Evolutionary conservation across 305 asterid genomes (phyloP).

Genomic region (Ajuga reptans): DNA sequence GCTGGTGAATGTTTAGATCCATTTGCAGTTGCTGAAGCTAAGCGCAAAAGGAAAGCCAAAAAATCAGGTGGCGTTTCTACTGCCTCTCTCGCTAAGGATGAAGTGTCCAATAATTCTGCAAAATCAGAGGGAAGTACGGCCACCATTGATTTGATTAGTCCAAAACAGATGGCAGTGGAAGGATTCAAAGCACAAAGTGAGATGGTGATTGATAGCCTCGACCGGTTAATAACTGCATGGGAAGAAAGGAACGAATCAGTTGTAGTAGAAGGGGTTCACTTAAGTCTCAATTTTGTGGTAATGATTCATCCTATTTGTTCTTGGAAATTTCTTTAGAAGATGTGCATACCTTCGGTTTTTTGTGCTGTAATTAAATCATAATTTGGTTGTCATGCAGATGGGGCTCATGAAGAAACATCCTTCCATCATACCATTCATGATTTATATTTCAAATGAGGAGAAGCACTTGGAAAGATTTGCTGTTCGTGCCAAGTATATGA

Average conservation of each 20-base stretch:
- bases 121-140: slow-evolving; percentile 46
- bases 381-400: slow-evolving; percentile 56
- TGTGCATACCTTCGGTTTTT: background rate
- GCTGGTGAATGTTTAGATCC: slow-evolving; percentile 95
- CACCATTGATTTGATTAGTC: slow-evolving; percentile 49
- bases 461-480: slow-evolving; percentile 95
- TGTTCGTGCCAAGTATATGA: slow-evolving; percentile 98
- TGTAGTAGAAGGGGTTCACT: slow-evolving; percentile 95
- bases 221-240: slow-evolving; percentile 89
- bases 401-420: slow-evolving; percentile 99
- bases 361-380: slow-evolving; percentile 2
- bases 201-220: slow-evolving; percentile 98
- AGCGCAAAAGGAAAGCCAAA: slow-evolving; percentile 75
- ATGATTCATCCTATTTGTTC: slow-evolving; percentile 12
- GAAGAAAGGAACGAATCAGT: slow-evolving; percentile 93
- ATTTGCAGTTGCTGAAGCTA: slow-evolving; percentile 86
- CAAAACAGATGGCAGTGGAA: slow-evolving; percentile 90
- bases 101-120: slow-evolving; percentile 28
- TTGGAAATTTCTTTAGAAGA: background rate
- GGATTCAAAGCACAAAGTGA: slow-evolving; percentile 98
- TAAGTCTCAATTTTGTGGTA: slow-evolving; percentile 99
- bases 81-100: slow-evolving; percentile 41
- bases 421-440: slow-evolving; percentile 88
- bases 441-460: slow-evolving; percentile 85
- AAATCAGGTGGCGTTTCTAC: slow-evolving; percentile 47